These are phyloP conservation scores for Panicum miliaceum DNA, from an alignment of 176 grass and related monocot species.

Conservation along the genomic window DNA sequence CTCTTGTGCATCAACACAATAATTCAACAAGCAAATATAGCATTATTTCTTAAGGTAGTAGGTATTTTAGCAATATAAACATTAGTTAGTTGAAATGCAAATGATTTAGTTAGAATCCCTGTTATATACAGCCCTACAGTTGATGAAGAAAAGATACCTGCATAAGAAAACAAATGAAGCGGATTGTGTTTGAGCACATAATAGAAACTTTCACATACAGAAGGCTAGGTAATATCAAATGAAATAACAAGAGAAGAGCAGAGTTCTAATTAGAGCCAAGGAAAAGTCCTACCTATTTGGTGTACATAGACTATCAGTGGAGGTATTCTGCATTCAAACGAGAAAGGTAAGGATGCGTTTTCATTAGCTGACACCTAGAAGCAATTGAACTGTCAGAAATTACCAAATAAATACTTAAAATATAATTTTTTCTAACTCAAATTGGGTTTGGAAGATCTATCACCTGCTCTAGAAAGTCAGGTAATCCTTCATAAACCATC, in stretches of 20 bases:
- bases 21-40: background rate
- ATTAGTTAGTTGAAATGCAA: constrained; percentile 8
- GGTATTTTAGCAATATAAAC: background rate
- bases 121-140: constrained; percentile 13
- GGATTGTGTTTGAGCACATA: constrained; percentile 15
- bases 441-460: constrained; percentile 36
- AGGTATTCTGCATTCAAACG: constrained; percentile 67
- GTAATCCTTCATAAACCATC: constrained; percentile 88
- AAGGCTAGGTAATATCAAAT: constrained; percentile 25
- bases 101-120: constrained; percentile 18
- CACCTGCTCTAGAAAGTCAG: constrained; percentile 92
- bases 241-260: constrained; percentile 35
- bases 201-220: constrained; percentile 20
- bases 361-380: constrained; percentile 88
- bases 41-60: background rate
- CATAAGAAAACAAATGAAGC: background rate
- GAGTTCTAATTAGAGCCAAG: constrained; percentile 31
- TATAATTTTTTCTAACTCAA: constrained; percentile 25
- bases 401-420: constrained; percentile 28
- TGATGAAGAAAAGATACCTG: constrained; percentile 6
- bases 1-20: background rate
- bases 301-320: constrained; percentile 84
- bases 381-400: constrained; percentile 46
- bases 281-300: constrained; percentile 78
- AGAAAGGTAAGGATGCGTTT: constrained; percentile 70